Conservation (phyloP, 2,329 filamentous ascomycete genomes). For the Pseudogymnoascus sp. region DNA sequence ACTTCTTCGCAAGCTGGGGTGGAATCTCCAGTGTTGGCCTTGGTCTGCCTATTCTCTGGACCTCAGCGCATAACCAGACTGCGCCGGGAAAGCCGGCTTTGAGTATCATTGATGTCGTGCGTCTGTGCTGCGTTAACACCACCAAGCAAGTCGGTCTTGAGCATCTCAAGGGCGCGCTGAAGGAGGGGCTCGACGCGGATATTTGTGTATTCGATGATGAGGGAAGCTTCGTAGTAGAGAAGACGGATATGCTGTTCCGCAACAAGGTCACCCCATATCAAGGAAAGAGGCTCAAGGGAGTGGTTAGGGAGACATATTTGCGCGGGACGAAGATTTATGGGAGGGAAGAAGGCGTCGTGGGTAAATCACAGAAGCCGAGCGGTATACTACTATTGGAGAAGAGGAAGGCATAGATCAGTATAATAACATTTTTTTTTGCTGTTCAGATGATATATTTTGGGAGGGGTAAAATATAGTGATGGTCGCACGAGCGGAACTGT, state of each 20-base stretch:
- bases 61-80: constrained; percentile 35
- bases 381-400: constrained; percentile 43
- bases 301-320: constrained; percentile 28
- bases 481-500: constrained; percentile 1
- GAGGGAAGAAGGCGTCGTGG: constrained; percentile 29
- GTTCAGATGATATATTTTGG: background rate
- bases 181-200: constrained; percentile 78
- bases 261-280: constrained; percentile 29
- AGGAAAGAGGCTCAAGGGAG: constrained; percentile 58
- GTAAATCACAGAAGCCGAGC: constrained; percentile 39
- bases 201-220: constrained; percentile 85
- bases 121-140: constrained; percentile 79
- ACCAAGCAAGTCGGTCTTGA: constrained; percentile 79
- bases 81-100: constrained; percentile 21
- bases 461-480: background rate
- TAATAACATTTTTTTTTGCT: background rate
- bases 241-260: constrained; percentile 68
- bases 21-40: constrained; percentile 92
- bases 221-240: constrained; percentile 64
- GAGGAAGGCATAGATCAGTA: constrained; percentile 14
- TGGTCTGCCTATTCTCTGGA: constrained; percentile 76
- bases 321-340: constrained; percentile 26
- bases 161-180: constrained; percentile 71
- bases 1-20: constrained; percentile 96
- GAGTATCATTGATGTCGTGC: constrained; percentile 67